These are phyloP conservation scores for Lachnellula suecica DNA, from an alignment of 2,329 filamentous ascomycete species.

Conservation along the genomic window DNA sequence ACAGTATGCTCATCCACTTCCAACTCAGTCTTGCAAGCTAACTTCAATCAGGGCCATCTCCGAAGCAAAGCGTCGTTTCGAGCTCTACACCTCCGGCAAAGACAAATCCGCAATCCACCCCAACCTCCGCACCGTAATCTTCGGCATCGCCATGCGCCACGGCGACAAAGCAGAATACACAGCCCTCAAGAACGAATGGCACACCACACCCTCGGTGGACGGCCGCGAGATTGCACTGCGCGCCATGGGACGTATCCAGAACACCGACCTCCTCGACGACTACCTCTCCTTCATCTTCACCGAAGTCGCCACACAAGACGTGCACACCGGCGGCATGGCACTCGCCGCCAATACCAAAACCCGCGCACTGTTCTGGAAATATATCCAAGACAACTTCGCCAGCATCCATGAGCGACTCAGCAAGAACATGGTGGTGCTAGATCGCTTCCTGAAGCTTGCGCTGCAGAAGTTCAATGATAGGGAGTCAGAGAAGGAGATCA, in stretches of 20 bases:
- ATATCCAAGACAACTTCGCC: conserved; percentile 81
- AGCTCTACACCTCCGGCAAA: conserved; percentile 67
- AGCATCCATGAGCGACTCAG: conserved; percentile 69
- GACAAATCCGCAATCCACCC: conserved; percentile 72
- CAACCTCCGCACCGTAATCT: conserved; percentile 77
- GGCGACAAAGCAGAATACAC: conserved; percentile 69
- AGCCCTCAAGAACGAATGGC: conserved; percentile 81
- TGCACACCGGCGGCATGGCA: conserved; percentile 76
- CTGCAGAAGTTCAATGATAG: conserved; percentile 76
- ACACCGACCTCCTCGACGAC: conserved; percentile 61
- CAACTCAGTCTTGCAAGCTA: conserved; percentile 2
- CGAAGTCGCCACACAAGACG: conserved; percentile 81
- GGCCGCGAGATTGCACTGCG: conserved; percentile 84
- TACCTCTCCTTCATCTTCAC: conserved; percentile 77
- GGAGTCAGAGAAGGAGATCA: conserved; percentile 72
- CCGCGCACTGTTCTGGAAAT: conserved; percentile 79
- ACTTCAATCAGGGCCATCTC: conserved; percentile 55
- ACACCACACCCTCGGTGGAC: conserved; percentile 79
- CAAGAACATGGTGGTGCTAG: conserved; percentile 81
- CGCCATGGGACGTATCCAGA: conserved; percentile 71
- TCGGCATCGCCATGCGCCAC: conserved; percentile 74
- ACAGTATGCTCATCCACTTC: conserved; percentile 57
- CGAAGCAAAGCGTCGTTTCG: conserved; percentile 78
- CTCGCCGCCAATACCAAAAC: conserved; percentile 72
- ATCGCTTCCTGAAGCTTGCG: conserved; percentile 80